Conservation (phyloP, 805 yeast genomes). For the Saturnispora saitoi region DNA sequence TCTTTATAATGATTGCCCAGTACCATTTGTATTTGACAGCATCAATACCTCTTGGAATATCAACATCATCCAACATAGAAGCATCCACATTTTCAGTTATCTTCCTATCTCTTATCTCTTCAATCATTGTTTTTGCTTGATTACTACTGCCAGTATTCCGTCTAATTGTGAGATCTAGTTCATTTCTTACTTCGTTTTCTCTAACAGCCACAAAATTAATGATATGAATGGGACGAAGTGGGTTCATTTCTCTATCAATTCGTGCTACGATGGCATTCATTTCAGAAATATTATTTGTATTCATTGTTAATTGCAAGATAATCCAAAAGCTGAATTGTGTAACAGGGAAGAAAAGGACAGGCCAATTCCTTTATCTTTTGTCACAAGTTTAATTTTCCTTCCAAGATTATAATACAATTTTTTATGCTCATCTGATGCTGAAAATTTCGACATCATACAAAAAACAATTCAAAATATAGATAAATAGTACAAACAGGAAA, state of each 20-base stretch:
- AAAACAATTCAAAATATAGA: too few relatives aligned
- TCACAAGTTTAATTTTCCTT: neutral
- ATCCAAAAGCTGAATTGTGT: too few relatives aligned
- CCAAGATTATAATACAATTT: neutral
- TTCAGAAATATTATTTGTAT: neutral
- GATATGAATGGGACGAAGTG: neutral
- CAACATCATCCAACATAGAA: neutral
- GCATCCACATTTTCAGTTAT: neutral
- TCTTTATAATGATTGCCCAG: constrained; percentile 6
- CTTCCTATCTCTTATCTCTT: neutral
- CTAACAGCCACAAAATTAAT: neutral
- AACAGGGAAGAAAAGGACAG: neutral
- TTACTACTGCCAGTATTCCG: neutral
- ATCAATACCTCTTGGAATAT: constrained; percentile 3
- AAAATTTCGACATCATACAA: neutral
- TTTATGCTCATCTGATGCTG: neutral
- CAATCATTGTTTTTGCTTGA: neutral
- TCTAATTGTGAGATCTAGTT: neutral
- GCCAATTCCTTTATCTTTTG: neutral
- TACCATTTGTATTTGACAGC: constrained; percentile 6
- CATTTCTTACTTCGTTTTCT: neutral
- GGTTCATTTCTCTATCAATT: neutral
- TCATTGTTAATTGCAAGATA: neutral
- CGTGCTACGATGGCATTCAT: neutral
- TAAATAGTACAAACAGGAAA: too few relatives aligned